phyloP scores from a whole-genome alignment of 2,329 filamentous ascomycete species.

The Xylariaceae sp. region DNA sequence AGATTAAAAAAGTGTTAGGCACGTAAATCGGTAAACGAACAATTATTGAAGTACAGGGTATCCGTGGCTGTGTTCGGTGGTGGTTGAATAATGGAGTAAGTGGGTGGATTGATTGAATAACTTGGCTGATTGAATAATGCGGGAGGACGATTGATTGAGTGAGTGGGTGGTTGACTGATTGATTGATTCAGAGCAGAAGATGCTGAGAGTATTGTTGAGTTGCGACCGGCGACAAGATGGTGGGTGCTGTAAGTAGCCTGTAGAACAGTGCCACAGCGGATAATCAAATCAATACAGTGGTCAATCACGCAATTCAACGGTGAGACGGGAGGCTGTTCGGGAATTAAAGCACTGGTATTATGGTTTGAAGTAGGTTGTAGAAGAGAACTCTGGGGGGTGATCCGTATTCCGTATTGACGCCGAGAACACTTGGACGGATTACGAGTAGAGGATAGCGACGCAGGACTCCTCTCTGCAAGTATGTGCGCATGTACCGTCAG shows the following conservation, averaged over 20 bases:
- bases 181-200: constrained; percentile 4
- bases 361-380: not conserved
- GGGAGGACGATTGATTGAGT: no score
- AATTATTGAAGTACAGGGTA: constrained; percentile 18
- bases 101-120: constrained; percentile 10
- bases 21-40: constrained; percentile 7
- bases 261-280: constrained; percentile 15
- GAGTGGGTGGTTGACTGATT: constrained; percentile 6
- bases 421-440: no score
- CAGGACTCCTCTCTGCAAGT: no score
- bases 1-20: constrained; percentile 18
- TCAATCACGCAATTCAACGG: constrained; percentile 22
- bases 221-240: constrained; percentile 26
- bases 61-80: not conserved
- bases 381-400: constrained; percentile 1
- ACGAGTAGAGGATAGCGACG: no score
- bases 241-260: not conserved
- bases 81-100: constrained; percentile 2
- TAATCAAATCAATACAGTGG: constrained; percentile 20
- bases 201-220: constrained; percentile 1
- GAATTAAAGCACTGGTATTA: constrained; percentile 18
- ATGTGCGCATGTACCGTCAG: no score
- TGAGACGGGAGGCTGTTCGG: constrained; percentile 13
- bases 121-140: not conserved
- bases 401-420: not conserved